Base-by-base conservation (phyloP, 1,284 basidiomycete genomes). In the Apiotrichum gracile region DNA sequence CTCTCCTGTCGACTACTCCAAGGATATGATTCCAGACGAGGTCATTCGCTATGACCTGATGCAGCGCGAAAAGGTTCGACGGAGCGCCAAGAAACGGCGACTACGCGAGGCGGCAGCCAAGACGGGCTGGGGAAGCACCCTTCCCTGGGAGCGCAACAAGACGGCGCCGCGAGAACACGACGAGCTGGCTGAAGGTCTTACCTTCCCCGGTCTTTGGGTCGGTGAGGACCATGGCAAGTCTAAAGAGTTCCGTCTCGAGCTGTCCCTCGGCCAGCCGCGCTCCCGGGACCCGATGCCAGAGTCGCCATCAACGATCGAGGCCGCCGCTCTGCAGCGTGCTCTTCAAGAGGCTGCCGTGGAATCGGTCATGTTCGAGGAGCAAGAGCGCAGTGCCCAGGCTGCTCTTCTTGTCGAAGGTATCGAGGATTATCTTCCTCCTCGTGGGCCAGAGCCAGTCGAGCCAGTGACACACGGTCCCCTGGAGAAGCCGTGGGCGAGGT, bases 401-500 rank as follows among this genome's bases (percentile, higher is more conserved):
- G 27, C 27, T 7, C 6, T 7, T 6, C 6, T 29, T 6, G 27
- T 29, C 13, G 27, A 29, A 13, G 13, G 27, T 13, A 29, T 29
- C 27, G 27, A 6, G 7, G 27, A 29, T 29, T 29, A 7, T 13
- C 7, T 29, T 29, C 27, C 27, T 29, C 27, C 27, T 7, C 27
- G 7, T 7, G 27, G 27, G 25, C 25, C 7, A 26, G 27, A 29
- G 17, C 41, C 42, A 17, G 29, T 37, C 21, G 10, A 27, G 5
- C 25, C 41, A n/a, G 16, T 8, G 31, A 5, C 33, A 41, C 16
- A 22, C 26, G 5, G 22, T 25, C 39, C 27, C 59, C 24, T 7
- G 8, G 40, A 41, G 25, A 41, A 55, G 55, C 74, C 86, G 46
- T 96, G 91, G 91, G 89, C 88, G 8, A 85, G 87, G 25, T 92